Conservation (phyloP, 208 protist genomes). For the Acanthamoeba royreba region DNA sequence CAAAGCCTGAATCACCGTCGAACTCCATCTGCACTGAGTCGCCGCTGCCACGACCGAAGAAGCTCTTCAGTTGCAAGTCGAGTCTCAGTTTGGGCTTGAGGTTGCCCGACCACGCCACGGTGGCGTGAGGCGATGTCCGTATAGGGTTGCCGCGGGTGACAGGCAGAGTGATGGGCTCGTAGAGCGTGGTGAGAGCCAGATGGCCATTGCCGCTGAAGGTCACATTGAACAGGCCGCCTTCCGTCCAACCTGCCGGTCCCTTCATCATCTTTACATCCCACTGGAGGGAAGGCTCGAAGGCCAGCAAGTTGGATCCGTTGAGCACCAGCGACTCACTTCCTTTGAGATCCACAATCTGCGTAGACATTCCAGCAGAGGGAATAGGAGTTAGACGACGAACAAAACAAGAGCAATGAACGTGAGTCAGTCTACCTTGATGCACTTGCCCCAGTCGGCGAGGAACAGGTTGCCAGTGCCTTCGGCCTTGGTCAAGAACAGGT, state of each 20-base stretch:
- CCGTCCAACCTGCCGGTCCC: not conserved
- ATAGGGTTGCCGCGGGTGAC: not conserved
- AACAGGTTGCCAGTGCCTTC: not conserved
- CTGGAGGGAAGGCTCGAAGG: not conserved
- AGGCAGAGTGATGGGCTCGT: not conserved
- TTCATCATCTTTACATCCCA: not conserved
- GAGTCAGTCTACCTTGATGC: not conserved
- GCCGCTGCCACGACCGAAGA: not conserved
- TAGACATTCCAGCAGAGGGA: not conserved
- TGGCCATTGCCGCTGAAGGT: not conserved
- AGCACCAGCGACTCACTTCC: not conserved
- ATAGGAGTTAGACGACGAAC: not conserved
- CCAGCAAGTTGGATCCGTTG: not conserved
- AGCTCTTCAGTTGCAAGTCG: not conserved
- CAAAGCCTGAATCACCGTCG: not conserved
- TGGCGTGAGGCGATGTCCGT: not conserved
- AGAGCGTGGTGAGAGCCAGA: not conserved
- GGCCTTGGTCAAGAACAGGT: not conserved
- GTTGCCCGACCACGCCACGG: not conserved
- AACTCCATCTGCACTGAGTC: not conserved
- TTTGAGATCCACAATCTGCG: not conserved
- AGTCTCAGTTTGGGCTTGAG: not conserved
- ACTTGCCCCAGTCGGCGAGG: not conserved
- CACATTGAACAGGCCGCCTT: not conserved
- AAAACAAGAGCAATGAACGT: too few species aligned